Evolutionary conservation across 257 asterid species (phyloP).

Genomic region (Rauvolfia tetraphylla): DNA sequence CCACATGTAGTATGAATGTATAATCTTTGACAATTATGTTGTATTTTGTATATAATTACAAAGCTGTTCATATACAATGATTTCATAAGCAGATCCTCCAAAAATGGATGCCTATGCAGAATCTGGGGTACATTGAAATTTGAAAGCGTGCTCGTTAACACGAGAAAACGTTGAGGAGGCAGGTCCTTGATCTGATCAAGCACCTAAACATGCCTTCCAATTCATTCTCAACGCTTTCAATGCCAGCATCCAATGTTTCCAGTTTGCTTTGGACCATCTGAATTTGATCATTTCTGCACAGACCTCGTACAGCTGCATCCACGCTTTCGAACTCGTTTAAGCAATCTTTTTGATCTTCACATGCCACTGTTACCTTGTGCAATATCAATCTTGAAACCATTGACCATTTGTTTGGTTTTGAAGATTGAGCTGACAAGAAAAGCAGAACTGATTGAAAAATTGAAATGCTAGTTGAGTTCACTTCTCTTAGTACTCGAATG

Average conservation of each 20-base stretch:
- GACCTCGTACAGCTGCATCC: slow-evolving; percentile 13
- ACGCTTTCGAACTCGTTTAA: slow-evolving; percentile 22
- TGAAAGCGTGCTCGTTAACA: neutral
- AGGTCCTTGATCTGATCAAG: slow-evolving; percentile 28
- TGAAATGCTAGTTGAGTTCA: slow-evolving; percentile 12
- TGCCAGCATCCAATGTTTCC: slow-evolving; percentile 23
- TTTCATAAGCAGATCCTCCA: slow-evolving; percentile 7
- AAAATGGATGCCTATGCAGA: slow-evolving; percentile 4
- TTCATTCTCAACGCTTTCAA: slow-evolving; percentile 24
- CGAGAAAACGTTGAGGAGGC: slow-evolving; percentile 28
- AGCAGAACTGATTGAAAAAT: slow-evolving; percentile 19
- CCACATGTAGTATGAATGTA: neutral
- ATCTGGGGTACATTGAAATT: neutral
- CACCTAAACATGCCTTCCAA: slow-evolving; percentile 30
- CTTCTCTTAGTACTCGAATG: slow-evolving; percentile 25
- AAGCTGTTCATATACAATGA: slow-evolving; percentile 11
- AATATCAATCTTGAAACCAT: slow-evolving; percentile 34
- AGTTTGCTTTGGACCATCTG: slow-evolving; percentile 19
- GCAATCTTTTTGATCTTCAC: slow-evolving; percentile 18
- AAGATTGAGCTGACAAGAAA: slow-evolving; percentile 28
- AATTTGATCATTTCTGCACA: slow-evolving; percentile 16
- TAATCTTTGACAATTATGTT: neutral
- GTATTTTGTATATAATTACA: neutral
- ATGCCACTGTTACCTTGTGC: slow-evolving; percentile 22
- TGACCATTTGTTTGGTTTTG: slow-evolving; percentile 32